A percentile compares a stretch with the other conserved stretches of the same genome.
Conservation (phyloP, 1,284 basidiomycete species). For the Leccinum solheimii region DNA sequence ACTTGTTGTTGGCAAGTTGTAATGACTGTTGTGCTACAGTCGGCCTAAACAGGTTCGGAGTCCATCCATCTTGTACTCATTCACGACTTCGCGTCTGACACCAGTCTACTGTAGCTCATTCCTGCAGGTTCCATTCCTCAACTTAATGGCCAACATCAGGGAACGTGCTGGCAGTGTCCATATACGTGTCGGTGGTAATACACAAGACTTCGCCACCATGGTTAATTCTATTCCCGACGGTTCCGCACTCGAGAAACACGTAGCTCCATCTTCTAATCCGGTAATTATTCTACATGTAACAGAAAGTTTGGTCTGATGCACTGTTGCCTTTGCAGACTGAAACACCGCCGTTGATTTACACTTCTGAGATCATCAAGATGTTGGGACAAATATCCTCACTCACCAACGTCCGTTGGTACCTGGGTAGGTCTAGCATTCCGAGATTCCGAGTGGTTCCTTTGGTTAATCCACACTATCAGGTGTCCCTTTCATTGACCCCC, state of each 20-base stretch:
- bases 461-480: neutral
- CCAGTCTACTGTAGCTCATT: conserved; percentile 28
- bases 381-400: neutral
- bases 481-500: neutral
- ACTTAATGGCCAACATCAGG: conserved; percentile 23
- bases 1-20: neutral
- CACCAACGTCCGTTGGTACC: neutral
- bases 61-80: neutral
- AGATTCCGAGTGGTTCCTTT: neutral
- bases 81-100: neutral
- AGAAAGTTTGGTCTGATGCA: neutral
- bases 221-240: neutral
- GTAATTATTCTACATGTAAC: neutral
- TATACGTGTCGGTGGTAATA: neutral
- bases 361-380: neutral
- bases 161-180: neutral
- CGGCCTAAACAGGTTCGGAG: conserved; percentile 17
- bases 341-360: neutral
- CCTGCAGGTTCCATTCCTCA: conserved; percentile 52
- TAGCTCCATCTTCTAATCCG: neutral
- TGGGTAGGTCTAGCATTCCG: neutral
- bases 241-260: neutral
- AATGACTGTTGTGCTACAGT: conserved; percentile 5
- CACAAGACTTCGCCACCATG: neutral
- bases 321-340: neutral